Conservation (phyloP, 2,329 filamentous ascomycete species). For the Macrophomina pseudophaseolina region DNA sequence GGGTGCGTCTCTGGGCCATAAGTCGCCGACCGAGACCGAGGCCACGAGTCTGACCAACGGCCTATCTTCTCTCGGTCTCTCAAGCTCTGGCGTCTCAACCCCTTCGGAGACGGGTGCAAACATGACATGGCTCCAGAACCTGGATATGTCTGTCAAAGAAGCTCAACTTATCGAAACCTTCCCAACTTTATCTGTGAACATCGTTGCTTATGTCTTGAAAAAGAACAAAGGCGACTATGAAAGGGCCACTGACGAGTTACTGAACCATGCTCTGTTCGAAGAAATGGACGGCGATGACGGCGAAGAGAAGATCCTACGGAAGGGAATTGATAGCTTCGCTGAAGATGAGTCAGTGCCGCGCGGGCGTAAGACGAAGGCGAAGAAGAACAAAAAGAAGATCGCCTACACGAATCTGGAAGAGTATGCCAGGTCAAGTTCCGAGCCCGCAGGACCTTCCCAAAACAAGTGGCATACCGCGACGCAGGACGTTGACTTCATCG, state of each 20-base stretch:
- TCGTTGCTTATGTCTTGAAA: slow-evolving; percentile 69
- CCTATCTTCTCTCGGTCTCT: slow-evolving; percentile 46
- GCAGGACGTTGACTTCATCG: slow-evolving; percentile 66
- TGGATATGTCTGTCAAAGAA: slow-evolving; percentile 61
- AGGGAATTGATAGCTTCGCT: slow-evolving; percentile 83
- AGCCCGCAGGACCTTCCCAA: slow-evolving; percentile 29
- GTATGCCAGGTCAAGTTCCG: slow-evolving; percentile 32
- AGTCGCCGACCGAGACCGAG: slow-evolving; percentile 54
- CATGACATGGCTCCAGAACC: slow-evolving; percentile 40
- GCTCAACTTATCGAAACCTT: slow-evolving; percentile 72
- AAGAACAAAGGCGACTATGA: slow-evolving; percentile 71
- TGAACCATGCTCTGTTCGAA: slow-evolving; percentile 79
- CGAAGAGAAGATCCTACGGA: slow-evolving; percentile 55
- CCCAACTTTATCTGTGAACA: slow-evolving; percentile 67
- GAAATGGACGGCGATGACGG: slow-evolving; percentile 62
- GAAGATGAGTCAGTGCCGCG: slow-evolving; percentile 56
- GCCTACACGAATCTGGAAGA: slow-evolving; percentile 37
- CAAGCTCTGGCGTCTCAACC: slow-evolving; percentile 27
- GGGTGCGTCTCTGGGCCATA: slow-evolving; percentile 27
- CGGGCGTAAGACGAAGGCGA: slow-evolving; percentile 52
- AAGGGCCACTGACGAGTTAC: slow-evolving; percentile 75
- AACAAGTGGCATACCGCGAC: slow-evolving; percentile 66
- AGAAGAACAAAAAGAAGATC: slow-evolving; percentile 46
- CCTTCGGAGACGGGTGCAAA: not conserved
- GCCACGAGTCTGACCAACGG: slow-evolving; percentile 56